These are phyloP conservation scores for Schizochytrium sp. DNA, from an alignment of 108 stramenopile species.

Conservation along the genomic window DNA sequence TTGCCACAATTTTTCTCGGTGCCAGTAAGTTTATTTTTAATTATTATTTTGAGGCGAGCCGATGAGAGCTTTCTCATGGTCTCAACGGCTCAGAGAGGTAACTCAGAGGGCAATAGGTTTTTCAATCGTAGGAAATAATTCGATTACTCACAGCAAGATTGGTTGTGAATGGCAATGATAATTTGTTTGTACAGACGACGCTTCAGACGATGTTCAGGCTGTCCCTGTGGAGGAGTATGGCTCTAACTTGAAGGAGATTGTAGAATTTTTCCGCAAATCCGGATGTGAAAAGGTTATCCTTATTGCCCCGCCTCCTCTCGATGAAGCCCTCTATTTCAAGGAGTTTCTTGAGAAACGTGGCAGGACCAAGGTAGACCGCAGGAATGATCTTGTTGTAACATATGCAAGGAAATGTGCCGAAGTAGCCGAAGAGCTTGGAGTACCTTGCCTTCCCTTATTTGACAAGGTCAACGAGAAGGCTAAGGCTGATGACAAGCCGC, in stretches of 20 bases:
- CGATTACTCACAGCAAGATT: too few species aligned
- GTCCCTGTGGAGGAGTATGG: conserved; percentile 50
- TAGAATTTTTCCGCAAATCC: background rate
- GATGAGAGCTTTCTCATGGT: too few species aligned
- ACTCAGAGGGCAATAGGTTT: too few species aligned
- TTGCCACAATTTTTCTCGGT: conserved; percentile 12
- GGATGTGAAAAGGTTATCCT: conserved; percentile 4
- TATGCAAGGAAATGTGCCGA: conserved; percentile 11
- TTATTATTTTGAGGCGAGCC: too few species aligned
- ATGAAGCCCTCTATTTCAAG: conserved; percentile 22
- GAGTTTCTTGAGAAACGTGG: conserved; percentile 24
- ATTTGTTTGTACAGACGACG: conserved; percentile 3
- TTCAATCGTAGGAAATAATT: too few species aligned
- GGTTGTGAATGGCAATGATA: too few species aligned
- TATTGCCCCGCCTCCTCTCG: conserved; percentile 51
- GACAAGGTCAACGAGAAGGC: background rate
- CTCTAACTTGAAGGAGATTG: background rate
- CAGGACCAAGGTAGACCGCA: conserved; percentile 32
- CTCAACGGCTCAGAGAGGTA: too few species aligned
- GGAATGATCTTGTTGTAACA: background rate
- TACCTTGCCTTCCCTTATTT: conserved; percentile 29
- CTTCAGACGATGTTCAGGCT: conserved; percentile 3
- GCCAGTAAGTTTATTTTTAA: conserved; percentile 14
- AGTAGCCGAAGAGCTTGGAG: background rate
- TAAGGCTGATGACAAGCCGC: background rate